These are phyloP conservation scores for Hemileccinum rubropunctum DNA, from an alignment of 768 basidiomycete species.

Conservation along the genomic window DNA sequence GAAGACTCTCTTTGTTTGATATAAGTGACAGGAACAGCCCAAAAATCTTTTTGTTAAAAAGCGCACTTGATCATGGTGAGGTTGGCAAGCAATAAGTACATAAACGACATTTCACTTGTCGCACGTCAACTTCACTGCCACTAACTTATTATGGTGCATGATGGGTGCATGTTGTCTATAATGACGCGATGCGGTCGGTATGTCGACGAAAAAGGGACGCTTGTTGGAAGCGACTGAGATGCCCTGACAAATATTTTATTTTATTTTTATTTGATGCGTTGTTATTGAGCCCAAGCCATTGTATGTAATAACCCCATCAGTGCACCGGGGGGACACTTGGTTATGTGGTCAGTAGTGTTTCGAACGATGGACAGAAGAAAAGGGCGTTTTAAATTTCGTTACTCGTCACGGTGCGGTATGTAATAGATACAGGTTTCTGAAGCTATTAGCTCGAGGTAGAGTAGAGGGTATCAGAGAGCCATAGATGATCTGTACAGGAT, in stretches of 20 bases:
- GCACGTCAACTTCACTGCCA: too few species aligned
- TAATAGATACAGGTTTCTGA: slow-evolving; percentile 30
- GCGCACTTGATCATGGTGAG: too few species aligned
- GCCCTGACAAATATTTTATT: too few species aligned
- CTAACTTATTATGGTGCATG: too few species aligned
- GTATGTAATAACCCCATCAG: slow-evolving; percentile 2
- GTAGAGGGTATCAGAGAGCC: slow-evolving; percentile 30
- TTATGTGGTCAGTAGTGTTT: not conserved
- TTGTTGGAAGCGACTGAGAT: slow-evolving; percentile 2
- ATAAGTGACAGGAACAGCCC: too few species aligned
- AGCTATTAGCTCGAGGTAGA: slow-evolving; percentile 28
- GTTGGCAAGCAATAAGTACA: too few species aligned
- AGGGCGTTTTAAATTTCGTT: slow-evolving; percentile 13
- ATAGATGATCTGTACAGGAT: slow-evolving; percentile 16
- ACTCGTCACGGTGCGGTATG: slow-evolving; percentile 12
- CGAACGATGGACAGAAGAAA: not conserved
- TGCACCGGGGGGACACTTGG: not conserved
- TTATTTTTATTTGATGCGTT: too few species aligned
- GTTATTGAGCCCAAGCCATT: not conserved
- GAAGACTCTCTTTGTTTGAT: too few species aligned
- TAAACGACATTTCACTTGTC: too few species aligned
- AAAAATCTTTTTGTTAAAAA: too few species aligned
- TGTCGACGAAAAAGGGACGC: slow-evolving; percentile 1
- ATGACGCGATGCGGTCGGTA: slow-evolving; percentile 5
- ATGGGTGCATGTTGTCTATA: too few species aligned